Evolutionary conservation across 257 asterid genomes (phyloP).

Genomic region (Solanum sejunctum): DNA sequence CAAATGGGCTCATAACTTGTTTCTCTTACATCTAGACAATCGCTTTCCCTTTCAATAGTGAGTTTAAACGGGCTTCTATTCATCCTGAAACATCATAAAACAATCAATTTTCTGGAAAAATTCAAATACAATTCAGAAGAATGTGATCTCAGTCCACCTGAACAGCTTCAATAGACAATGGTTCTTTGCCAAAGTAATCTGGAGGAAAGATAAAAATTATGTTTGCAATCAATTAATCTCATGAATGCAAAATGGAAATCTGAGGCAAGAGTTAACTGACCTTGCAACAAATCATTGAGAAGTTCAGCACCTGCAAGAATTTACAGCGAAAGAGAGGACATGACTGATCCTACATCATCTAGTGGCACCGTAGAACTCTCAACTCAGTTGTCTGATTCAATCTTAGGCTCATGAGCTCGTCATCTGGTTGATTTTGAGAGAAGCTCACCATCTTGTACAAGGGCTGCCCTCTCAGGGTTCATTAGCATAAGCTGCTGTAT

Average conservation of each 20-base stretch:
- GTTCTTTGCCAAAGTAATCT: not conserved
- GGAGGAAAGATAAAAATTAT: not conserved
- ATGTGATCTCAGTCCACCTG: not conserved
- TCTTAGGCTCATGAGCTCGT: constrained; percentile 3
- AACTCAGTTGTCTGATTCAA: not conserved
- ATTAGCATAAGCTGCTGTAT: constrained; percentile 73
- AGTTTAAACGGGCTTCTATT: not conserved
- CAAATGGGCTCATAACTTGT: not conserved
- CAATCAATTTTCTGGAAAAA: not conserved
- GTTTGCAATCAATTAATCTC: not conserved
- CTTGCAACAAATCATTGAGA: constrained; percentile 17
- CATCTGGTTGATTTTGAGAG: constrained; percentile 24
- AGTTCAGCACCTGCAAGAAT: constrained; percentile 5
- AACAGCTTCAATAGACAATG: not conserved
- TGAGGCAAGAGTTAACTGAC: constrained; percentile 16
- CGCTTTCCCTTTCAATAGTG: not conserved
- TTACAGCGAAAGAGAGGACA: constrained; percentile 1
- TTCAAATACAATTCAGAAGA: not conserved
- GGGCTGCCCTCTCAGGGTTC: constrained; percentile 70
- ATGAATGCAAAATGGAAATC: not conserved
- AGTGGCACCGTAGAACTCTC: not conserved
- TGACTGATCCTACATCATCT: not conserved
- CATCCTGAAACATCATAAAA: not conserved
- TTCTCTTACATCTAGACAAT: not conserved
- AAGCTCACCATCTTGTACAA: constrained; percentile 12